Evolutionary conservation across 2,329 filamentous ascomycete genomes (phyloP).

Genomic region (Hortaea werneckii): DNA sequence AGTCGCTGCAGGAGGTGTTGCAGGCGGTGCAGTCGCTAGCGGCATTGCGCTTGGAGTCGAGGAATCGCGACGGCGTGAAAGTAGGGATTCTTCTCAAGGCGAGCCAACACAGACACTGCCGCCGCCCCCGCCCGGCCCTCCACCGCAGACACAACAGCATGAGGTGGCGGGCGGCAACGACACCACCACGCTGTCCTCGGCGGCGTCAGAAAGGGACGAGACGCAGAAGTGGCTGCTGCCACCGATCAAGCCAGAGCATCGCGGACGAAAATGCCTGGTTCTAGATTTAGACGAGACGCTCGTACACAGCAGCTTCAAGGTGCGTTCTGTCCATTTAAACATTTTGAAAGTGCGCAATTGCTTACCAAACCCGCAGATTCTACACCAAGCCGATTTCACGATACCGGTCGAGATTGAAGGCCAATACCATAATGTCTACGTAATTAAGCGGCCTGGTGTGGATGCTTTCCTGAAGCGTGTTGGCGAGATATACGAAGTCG

Average conservation of each 20-base stretch:
- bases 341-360: not conserved
- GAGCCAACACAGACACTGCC: constrained; percentile 41
- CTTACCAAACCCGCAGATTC: constrained; percentile 50
- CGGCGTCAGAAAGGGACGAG: constrained; percentile 34
- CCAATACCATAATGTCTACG: constrained; percentile 98
- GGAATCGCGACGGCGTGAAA: constrained; percentile 6
- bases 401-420: constrained; percentile 98
- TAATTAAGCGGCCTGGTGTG: constrained; percentile 97
- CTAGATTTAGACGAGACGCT: constrained; percentile 93
- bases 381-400: constrained; percentile 97
- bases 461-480: constrained; percentile 99
- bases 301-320: constrained; percentile 98
- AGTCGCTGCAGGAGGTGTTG: constrained; percentile 10
- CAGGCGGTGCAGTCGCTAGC: constrained; percentile 1
- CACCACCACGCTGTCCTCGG: constrained; percentile 21
- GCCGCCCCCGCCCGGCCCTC: constrained; percentile 38
- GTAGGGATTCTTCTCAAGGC: constrained; percentile 17
- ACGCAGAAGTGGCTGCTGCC: constrained; percentile 66
- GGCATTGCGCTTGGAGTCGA: constrained; percentile 3
- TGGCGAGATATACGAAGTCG: constrained; percentile 94
- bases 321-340: constrained; percentile 30
- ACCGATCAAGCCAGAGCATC: constrained; percentile 67
- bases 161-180: constrained; percentile 9
- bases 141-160: constrained; percentile 4
- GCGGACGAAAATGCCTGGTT: constrained; percentile 86